Evolutionary conservation across 257 asterid genomes (phyloP), one percentile per base, ranked within the genome.

Genomic region (Solanum chmielewskii): DNA sequence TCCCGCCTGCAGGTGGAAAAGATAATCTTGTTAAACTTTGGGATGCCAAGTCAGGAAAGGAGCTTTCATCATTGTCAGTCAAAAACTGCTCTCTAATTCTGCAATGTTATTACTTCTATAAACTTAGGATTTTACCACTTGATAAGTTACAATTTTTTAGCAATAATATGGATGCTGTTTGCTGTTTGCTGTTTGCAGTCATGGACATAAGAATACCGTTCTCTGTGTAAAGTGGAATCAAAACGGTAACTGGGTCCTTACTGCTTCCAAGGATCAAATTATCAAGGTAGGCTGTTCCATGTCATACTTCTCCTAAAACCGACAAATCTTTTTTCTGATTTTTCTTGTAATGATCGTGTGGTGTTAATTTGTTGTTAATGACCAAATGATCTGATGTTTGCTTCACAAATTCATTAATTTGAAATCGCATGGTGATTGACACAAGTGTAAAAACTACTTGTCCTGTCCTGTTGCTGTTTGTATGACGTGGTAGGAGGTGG

Each of bases 21-120:
- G 99, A 97, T 94, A 96, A 94, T 90, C 95, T 97, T 87, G 98
- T 97, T 87, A 97, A 97, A 91, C 98, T 97, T 89, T 97, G 99
- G 99, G 99, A 97, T 92, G 96, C 99, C 86, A 97, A 94, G 93
- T 94, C 99, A 60, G 99, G 95, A 88, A 93, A 80, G 90, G 99
- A 96, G 92, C 98, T 97, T 90, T 90, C 94, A 83, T 96, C 99
- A 86, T 95, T 97, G 99, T 96, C 86, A 93, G 98, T 91, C 84
- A 88, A 85, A 83, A 35, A 70, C 59, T 85, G 60, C 88, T 76
- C 45, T 52, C 86, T 85, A 25, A 59, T 25, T 35, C 78, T 59
- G 37, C 59, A 35, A 42, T 33, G 16, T 76, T 60, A 80, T 39
- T n/a, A 20, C 60, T 59, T 83, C 68, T 80, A 16, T 47, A n/a